These are phyloP conservation scores for Kodamaea derodonti DNA, from an alignment of 1,139 yeast genomes.

Conservation along the genomic window DNA sequence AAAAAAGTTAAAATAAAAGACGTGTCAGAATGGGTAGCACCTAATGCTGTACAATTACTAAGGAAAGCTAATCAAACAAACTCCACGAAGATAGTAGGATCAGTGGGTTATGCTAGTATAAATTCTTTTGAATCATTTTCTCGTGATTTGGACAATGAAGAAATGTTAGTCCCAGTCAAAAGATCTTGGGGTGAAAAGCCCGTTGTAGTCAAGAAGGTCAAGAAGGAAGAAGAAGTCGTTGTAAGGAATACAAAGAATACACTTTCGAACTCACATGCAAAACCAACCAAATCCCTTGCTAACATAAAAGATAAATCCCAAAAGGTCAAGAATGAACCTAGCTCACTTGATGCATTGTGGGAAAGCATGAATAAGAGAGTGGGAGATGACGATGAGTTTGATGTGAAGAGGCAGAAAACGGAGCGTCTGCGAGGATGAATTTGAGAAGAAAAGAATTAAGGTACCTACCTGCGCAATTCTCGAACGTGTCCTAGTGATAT, in stretches of 20 bases:
- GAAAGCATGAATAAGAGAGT: slow-evolving; percentile 21
- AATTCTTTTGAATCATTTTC: slow-evolving; percentile 14
- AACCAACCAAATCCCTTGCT: not conserved
- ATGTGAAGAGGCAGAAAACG: too few relatives aligned
- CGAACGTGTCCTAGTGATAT: too few relatives aligned
- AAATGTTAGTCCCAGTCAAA: slow-evolving; percentile 2
- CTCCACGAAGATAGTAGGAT: slow-evolving; percentile 22
- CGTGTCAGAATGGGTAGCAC: slow-evolving; percentile 59
- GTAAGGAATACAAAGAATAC: slow-evolving; percentile 3
- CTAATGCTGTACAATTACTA: slow-evolving; percentile 24
- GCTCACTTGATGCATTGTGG: slow-evolving; percentile 28
- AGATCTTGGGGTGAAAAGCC: slow-evolving; percentile 4
- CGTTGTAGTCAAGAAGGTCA: slow-evolving; percentile 1
- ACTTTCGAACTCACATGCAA: not conserved
- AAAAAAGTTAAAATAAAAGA: slow-evolving; percentile 43
- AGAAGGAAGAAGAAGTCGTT: slow-evolving; percentile 13
- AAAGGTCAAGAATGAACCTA: slow-evolving; percentile 4
- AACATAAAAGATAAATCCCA: slow-evolving; percentile 4
- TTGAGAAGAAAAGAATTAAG: too few relatives aligned
- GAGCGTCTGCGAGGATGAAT: too few relatives aligned
- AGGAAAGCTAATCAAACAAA: slow-evolving; percentile 19
- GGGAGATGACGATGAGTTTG: too few relatives aligned
- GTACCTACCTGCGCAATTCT: too few relatives aligned
- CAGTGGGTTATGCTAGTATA: slow-evolving; percentile 49
- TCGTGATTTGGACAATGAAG: slow-evolving; percentile 4